Percentiles rank a stretch among this genome's conserved stretches.
Conservation (phyloP, 1,139 yeast species). For the Zygosaccharomyces pseudobailii region DNA sequence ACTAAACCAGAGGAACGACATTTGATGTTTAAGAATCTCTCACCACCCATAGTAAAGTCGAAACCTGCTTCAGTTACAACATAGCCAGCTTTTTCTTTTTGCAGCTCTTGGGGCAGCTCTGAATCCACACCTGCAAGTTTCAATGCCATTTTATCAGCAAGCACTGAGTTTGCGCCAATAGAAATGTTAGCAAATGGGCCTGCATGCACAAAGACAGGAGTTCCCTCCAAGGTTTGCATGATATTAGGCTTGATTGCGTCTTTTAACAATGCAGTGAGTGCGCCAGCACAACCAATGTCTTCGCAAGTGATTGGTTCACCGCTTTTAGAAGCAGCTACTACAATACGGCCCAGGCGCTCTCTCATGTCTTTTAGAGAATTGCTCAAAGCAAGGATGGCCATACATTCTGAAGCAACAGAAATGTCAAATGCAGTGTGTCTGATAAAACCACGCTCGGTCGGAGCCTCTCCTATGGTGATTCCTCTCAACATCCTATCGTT, state of each 20-base stretch:
- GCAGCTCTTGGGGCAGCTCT: conserved; percentile 45
- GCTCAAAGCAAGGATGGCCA: conserved; percentile 94
- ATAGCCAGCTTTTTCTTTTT: conserved; percentile 68
- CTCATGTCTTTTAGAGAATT: conserved; percentile 82
- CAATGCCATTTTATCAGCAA: conserved; percentile 94
- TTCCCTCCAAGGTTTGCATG: conserved; percentile 98
- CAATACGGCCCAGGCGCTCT: conserved; percentile 85
- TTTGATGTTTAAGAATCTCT: conserved; percentile 92
- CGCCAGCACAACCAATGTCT: conserved; percentile 97
- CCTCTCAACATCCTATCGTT: conserved; percentile 93
- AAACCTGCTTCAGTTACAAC: conserved; percentile 98
- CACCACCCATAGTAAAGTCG: conserved; percentile 99
- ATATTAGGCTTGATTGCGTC: conserved; percentile 96
- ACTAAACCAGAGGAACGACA: conserved; percentile 87
- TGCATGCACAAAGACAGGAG: conserved; percentile 97
- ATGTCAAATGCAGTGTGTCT: conserved; percentile 94
- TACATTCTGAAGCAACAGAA: conserved; percentile 94
- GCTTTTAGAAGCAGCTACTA: conserved; percentile 72
- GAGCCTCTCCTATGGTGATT: conserved; percentile 86
- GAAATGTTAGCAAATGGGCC: conserved; percentile 98
- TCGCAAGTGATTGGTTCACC: conserved; percentile 95
- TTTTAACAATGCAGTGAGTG: conserved; percentile 88
- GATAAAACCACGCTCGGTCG: conserved; percentile 87
- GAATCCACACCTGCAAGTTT: conserved; percentile 78
- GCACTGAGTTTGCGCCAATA: conserved; percentile 91